Conservation (phyloP, 2,329 filamentous ascomycete genomes). For the Emydomyces testavorans region DNA sequence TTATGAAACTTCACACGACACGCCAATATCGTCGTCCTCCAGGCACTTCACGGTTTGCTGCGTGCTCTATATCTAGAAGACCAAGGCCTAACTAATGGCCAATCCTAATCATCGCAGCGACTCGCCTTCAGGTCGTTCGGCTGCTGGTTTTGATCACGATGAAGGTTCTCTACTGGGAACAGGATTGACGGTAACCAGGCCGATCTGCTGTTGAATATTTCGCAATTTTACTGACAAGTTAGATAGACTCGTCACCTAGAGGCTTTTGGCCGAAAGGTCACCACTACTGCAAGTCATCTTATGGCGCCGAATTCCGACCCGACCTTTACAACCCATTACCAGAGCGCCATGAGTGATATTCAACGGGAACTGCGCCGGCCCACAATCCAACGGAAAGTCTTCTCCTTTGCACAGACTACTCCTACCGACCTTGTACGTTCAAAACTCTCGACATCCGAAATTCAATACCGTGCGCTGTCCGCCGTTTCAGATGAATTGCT, state of each 20-base stretch:
- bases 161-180: constrained; percentile 36
- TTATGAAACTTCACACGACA: background rate
- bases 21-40: background rate
- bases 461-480: constrained; percentile 81
- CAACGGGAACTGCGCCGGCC: constrained; percentile 81
- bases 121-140: constrained; percentile 34
- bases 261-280: constrained; percentile 88
- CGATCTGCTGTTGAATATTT: background rate
- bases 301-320: constrained; percentile 56
- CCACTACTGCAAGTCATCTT: constrained; percentile 80
- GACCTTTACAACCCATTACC: constrained; percentile 50
- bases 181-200: constrained; percentile 35
- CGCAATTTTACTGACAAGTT: background rate
- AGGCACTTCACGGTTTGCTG: background rate
- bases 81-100: constrained; percentile 28
- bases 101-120: constrained; percentile 35
- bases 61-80: background rate
- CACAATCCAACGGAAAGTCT: constrained; percentile 74
- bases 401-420: constrained; percentile 78
- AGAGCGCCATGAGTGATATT: constrained; percentile 76
- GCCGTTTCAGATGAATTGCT: constrained; percentile 85
- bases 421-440: constrained; percentile 91
- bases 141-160: constrained; percentile 33
- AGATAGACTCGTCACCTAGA: constrained; percentile 72
- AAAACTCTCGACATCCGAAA: constrained; percentile 79